These are phyloP conservation scores for Endocalyx cinctus DNA, from an alignment of 2,329 filamentous ascomycete genomes.

Conservation along the genomic window DNA sequence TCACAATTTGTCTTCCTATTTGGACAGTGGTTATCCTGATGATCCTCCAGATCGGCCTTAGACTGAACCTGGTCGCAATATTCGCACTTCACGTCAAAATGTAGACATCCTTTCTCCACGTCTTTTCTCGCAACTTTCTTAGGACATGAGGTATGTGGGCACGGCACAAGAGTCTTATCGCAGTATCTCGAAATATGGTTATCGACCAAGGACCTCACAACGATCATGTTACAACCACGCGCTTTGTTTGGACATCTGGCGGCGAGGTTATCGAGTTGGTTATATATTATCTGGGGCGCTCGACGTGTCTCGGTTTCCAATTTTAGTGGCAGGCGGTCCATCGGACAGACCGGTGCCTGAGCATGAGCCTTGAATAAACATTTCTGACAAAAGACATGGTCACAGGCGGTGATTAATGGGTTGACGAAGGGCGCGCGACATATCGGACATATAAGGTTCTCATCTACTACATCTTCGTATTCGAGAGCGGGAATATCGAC, in stretches of 20 bases:
- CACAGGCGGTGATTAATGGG: constrained; percentile 57
- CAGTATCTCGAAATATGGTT: constrained; percentile 55
- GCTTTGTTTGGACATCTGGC: constrained; percentile 54
- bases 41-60: constrained; percentile 42
- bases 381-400: constrained; percentile 60
- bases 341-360: constrained; percentile 46
- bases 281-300: constrained; percentile 47
- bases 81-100: constrained; percentile 46
- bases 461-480: constrained; percentile 38
- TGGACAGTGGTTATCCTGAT: constrained; percentile 38
- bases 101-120: constrained; percentile 48
- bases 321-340: constrained; percentile 46
- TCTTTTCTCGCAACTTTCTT: constrained; percentile 49
- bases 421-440: constrained; percentile 58
- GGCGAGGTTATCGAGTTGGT: constrained; percentile 55
- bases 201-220: constrained; percentile 50
- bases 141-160: constrained; percentile 48
- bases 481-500: constrained; percentile 42
- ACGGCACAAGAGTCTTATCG: constrained; percentile 50
- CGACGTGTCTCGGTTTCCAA: constrained; percentile 25
- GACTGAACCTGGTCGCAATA: constrained; percentile 49
- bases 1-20: constrained; percentile 45
- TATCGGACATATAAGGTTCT: constrained; percentile 48
- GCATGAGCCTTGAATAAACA: constrained; percentile 46
- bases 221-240: constrained; percentile 45